Evolutionary conservation across 352 stramenopile species (phyloP).

Genomic region (Plasmopara muralis): DNA sequence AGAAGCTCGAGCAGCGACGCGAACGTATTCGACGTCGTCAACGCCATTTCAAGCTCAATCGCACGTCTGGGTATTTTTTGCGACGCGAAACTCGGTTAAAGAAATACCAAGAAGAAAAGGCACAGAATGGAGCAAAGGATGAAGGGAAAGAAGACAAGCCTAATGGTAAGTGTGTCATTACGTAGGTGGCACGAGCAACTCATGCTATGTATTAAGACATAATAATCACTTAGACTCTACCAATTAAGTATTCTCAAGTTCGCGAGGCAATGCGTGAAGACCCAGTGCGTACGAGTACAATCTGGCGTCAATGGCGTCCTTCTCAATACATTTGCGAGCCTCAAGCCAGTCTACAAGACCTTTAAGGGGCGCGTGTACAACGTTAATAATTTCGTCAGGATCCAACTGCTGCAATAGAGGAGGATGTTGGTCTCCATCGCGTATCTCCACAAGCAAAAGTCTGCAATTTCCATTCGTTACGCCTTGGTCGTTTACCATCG

Average conservation of each 20-base stretch:
- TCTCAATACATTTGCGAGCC: conserved; percentile 26
- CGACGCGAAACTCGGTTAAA: conserved; percentile 56
- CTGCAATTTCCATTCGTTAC: conserved; percentile 70
- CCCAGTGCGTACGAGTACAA: conserved; percentile 58
- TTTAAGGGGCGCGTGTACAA: conserved; percentile 51
- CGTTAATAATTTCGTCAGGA: conserved; percentile 64
- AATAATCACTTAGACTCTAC: background rate
- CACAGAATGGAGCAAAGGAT: conserved; percentile 13
- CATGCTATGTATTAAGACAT: conserved; percentile 21
- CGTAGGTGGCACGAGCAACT: conserved; percentile 16
- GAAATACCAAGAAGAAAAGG: conserved; percentile 45
- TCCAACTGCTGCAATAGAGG: conserved; percentile 43
- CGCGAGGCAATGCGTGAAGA: conserved; percentile 29
- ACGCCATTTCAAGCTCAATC: conserved; percentile 68
- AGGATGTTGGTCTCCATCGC: conserved; percentile 30
- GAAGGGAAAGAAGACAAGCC: conserved; percentile 12
- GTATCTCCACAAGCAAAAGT: conserved; percentile 55
- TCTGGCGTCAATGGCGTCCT: conserved; percentile 46
- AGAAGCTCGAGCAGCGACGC: conserved; percentile 56
- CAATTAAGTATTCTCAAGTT: conserved; percentile 7
- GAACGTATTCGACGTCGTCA: conserved; percentile 55
- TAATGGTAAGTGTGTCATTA: conserved; percentile 23
- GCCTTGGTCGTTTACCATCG: conserved; percentile 77
- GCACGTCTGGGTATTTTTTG: conserved; percentile 64
- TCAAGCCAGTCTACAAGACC: conserved; percentile 60